phyloP scores from a whole-genome alignment of 805 yeast species.

The Candida easanensis region DNA sequence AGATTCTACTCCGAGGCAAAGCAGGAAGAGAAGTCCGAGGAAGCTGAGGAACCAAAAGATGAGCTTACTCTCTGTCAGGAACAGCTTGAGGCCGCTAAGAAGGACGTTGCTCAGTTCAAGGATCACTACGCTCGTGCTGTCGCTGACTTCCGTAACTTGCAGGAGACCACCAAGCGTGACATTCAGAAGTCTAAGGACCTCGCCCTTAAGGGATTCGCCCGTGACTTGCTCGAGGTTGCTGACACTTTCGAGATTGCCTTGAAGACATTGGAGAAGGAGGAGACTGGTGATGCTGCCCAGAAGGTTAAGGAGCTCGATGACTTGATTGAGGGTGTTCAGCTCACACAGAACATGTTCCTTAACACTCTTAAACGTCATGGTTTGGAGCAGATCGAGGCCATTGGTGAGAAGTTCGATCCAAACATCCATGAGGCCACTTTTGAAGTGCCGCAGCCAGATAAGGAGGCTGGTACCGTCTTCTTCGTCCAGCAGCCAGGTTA shows the following conservation, averaged over 20 bases:
- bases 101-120: constrained; percentile 27
- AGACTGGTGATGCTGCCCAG: constrained; percentile 23
- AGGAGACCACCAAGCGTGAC: constrained; percentile 30
- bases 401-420: constrained; percentile 49
- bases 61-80: constrained; percentile 20
- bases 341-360: constrained; percentile 47
- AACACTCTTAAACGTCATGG: constrained; percentile 50
- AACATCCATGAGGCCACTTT: constrained; percentile 53
- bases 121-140: constrained; percentile 27
- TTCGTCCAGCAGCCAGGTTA: constrained; percentile 53
- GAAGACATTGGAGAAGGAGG: constrained; percentile 26
- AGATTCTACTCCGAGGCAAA: constrained; percentile 30
- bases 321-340: constrained; percentile 49
- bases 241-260: constrained; percentile 31
- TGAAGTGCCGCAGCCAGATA: constrained; percentile 51
- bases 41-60: constrained; percentile 23
- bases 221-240: constrained; percentile 27
- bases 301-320: constrained; percentile 41
- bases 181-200: constrained; percentile 29
- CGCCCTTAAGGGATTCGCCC: constrained; percentile 29
- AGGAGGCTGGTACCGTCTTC: constrained; percentile 52
- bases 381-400: constrained; percentile 45
- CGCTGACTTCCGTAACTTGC: constrained; percentile 31
- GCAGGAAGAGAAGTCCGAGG: constrained; percentile 14
- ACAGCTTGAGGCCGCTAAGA: constrained; percentile 24